These are phyloP conservation scores for Eucommia ulmoides DNA, from an alignment of 257 asterid species.

Conservation along the genomic window DNA sequence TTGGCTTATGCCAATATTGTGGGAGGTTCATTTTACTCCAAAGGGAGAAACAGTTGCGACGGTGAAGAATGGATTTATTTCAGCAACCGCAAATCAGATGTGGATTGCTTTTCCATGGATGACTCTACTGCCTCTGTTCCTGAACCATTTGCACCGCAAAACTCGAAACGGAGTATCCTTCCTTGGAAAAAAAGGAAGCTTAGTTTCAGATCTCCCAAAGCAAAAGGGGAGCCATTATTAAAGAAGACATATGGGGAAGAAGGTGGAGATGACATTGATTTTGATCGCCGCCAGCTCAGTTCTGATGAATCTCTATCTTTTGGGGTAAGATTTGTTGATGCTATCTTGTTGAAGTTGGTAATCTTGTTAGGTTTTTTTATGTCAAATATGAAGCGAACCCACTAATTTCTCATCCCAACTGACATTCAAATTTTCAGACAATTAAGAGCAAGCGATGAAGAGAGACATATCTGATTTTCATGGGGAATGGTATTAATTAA, in stretches of 20 bases:
- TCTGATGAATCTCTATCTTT: neutral
- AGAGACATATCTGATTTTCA: no score
- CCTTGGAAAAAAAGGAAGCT: neutral
- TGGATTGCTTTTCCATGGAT: conserved; percentile 25
- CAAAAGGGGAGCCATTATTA: conserved; percentile 77
- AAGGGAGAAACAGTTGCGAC: neutral
- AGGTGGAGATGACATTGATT: conserved; percentile 75
- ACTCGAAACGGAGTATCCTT: neutral
- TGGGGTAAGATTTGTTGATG: neutral
- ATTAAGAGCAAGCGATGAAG: no score
- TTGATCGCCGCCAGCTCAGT: neutral
- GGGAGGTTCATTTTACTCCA: neutral
- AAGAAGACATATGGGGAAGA: conserved; percentile 85
- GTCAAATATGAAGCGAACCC: no score
- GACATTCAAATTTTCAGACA: no score
- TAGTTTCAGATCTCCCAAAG: conserved; percentile 1
- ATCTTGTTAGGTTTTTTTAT: no score
- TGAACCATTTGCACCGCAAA: neutral
- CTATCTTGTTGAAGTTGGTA: no score
- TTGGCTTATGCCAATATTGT: conserved; percentile 53
- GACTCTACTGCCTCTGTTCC: neutral
- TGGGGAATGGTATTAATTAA: no score
- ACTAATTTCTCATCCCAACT: no score
- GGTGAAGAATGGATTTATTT: conserved; percentile 50
- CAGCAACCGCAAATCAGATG: conserved; percentile 77